A percentile compares a stretch with the other conserved stretches of the same genome.
Evolutionary conservation across 306 rosid genomes (phyloP).

Genomic region (Cercis canadensis): DNA sequence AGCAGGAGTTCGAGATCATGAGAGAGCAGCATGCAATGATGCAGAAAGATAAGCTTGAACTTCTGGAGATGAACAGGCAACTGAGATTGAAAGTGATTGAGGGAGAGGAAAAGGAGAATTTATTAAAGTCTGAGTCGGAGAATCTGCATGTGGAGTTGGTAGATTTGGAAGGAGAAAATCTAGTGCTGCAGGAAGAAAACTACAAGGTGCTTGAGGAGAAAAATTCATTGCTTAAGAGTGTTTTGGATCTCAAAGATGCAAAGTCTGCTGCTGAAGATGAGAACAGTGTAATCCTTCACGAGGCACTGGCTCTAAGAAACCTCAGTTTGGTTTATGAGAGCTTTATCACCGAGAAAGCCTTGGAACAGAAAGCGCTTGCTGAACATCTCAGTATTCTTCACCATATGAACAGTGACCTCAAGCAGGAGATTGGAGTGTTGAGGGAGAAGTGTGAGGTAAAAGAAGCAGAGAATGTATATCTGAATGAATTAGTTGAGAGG

Average conservation of each 20-base stretch:
- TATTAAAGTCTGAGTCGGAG: slow-evolving; percentile 56
- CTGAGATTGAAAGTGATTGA: slow-evolving; percentile 57
- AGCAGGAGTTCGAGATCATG: slow-evolving; percentile 57
- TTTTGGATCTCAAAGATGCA: slow-evolving; percentile 63
- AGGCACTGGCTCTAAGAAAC: slow-evolving; percentile 63
- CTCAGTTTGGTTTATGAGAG: slow-evolving; percentile 65
- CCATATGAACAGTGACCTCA: slow-evolving; percentile 55
- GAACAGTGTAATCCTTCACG: slow-evolving; percentile 54
- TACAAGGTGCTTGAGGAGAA: slow-evolving; percentile 65
- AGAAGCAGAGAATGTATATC: slow-evolving; percentile 58
- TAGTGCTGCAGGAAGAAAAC: slow-evolving; percentile 65
- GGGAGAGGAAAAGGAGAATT: slow-evolving; percentile 62
- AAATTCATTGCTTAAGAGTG: slow-evolving; percentile 52
- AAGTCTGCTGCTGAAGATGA: slow-evolving; percentile 61
- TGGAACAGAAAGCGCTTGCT: slow-evolving; percentile 62
- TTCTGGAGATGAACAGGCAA: slow-evolving; percentile 59
- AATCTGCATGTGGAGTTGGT: slow-evolving; percentile 52
- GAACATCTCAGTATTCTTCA: slow-evolving; percentile 55
- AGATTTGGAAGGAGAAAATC: slow-evolving; percentile 53
- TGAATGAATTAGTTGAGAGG: slow-evolving; percentile 58
- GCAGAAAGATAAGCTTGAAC: slow-evolving; percentile 67
- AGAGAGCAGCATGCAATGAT: slow-evolving; percentile 50
- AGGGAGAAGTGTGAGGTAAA: slow-evolving; percentile 56
- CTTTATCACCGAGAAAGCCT: slow-evolving; percentile 61
- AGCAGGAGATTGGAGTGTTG: slow-evolving; percentile 57